Evolutionary conservation across 2,329 filamentous ascomycete genomes (phyloP), one percentile per base, ranked within the genome.

Genomic region (Stylonectria norvegica): DNA sequence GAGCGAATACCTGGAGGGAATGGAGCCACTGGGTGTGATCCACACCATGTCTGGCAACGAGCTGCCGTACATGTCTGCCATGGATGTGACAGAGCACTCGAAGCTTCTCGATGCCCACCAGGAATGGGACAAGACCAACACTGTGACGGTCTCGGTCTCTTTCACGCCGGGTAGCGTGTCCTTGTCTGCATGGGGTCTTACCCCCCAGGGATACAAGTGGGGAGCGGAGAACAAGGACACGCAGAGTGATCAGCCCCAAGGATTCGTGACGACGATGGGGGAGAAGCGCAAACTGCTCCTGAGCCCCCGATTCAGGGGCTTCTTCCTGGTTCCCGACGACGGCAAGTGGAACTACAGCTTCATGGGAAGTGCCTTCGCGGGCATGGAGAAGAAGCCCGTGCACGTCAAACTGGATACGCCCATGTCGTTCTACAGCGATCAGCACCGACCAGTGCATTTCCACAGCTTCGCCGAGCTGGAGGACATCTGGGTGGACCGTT

Each of bases 131-230:
- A 79, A 79, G 64, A 85, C 88, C 64, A 93, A 89, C 71, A 95
- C 89, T 0, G 81, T 96, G 41, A 96, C 89, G 1, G 90, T 98
- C 70, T 90, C 90, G 3, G 91, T 97, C 5, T 89, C 89, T 15
- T 97, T 98, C 70, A 97, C 93, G 0, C 93, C 93, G 1, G 93
- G 93, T 47, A 96, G 90, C 36, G 93, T 98, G 14, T 96, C 91
- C 4, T 76, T 98, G 36, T 87, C 89, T 5, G 90, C 93, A 1
- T 98, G 91, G 89, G 85, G 86, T 4, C 79, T 98, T 28, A 96
- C 89, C 2, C 90, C 93, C 2, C 75, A 85, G 48, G 93, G 93
- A 37, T 96, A 95, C 73, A 91, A 91, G 65, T 98, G 94, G 93
- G 93, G 93, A 50, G 89, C 83, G 2, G 88, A 96, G 62, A 98